A percentile compares a stretch with the other conserved stretches of the same genome.
Conservation (phyloP, 768 basidiomycete genomes). For the Amanita muscaria region DNA sequence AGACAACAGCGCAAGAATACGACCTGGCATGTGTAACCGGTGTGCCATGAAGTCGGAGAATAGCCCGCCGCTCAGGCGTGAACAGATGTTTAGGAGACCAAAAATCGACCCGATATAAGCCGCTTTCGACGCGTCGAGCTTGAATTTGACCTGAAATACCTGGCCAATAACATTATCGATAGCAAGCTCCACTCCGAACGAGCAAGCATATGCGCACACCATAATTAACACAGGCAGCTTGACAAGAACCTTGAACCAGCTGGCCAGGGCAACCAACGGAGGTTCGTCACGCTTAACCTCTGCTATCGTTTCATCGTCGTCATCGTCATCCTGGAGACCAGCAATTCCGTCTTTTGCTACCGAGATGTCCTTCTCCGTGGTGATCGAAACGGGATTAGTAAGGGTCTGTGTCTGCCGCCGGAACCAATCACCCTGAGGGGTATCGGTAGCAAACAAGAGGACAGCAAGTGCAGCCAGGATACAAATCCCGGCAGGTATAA, state of each 20-base stretch:
- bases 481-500: neutral
- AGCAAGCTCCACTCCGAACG: conserved; percentile 51
- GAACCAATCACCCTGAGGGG: conserved; percentile 3
- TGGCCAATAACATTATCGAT: conserved; percentile 45
- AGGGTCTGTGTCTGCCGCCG: neutral
- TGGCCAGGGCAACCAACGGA: conserved; percentile 17
- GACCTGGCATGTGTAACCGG: conserved; percentile 1
- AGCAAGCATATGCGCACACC: conserved; percentile 41
- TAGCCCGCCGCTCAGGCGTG: conserved; percentile 5
- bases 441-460: conserved; percentile 3
- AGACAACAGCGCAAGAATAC: conserved; percentile 2
- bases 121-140: conserved; percentile 40
- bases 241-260: conserved; percentile 24
- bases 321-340: neutral
- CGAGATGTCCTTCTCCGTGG: neutral
- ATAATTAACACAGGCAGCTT: conserved; percentile 49
- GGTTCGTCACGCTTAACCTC: conserved; percentile 7
- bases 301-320: neutral
- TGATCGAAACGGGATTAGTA: neutral
- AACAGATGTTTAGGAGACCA: conserved; percentile 2
- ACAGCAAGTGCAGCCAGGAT: neutral
- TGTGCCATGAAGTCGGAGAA: conserved; percentile 6
- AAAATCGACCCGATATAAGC: conserved; percentile 38
- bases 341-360: neutral
- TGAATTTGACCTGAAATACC: conserved; percentile 26